These are phyloP conservation scores for Somion occarium DNA, from an alignment of 1,284 basidiomycete genomes.

Conservation along the genomic window DNA sequence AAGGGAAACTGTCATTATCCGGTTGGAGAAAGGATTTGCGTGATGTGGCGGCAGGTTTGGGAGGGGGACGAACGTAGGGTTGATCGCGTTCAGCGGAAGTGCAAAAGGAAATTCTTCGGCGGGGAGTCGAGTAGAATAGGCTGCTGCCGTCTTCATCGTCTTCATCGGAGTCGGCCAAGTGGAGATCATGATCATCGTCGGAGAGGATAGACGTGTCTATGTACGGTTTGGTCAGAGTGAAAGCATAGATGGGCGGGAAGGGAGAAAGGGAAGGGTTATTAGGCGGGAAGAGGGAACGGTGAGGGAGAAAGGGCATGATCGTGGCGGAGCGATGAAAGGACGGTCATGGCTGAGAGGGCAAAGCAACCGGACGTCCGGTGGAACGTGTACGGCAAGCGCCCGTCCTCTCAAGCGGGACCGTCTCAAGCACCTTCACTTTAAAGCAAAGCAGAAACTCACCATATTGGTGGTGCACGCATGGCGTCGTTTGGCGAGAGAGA, in stretches of 20 bases:
- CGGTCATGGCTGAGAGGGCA: too few relatives aligned
- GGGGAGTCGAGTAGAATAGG: constrained; percentile 14
- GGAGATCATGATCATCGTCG: not conserved
- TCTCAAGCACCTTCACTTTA: not conserved
- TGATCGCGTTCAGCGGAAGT: constrained; percentile 26
- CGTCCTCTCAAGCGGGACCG: not conserved
- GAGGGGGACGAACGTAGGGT: constrained; percentile 18
- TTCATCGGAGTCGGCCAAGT: not conserved
- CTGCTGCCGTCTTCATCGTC: constrained; percentile 1
- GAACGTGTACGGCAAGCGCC: not conserved
- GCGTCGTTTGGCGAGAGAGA: not conserved
- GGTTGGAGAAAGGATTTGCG: not conserved
- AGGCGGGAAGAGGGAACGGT: too few relatives aligned
- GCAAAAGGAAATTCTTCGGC: constrained; percentile 27
- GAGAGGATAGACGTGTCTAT: not conserved
- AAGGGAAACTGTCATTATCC: not conserved
- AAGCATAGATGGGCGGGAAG: not conserved
- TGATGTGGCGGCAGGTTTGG: not conserved
- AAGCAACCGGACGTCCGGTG: not conserved
- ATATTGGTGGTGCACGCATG: not conserved
- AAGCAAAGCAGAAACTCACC: not conserved
- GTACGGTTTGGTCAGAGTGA: not conserved
- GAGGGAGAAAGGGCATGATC: too few relatives aligned
- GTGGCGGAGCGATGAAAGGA: too few relatives aligned
- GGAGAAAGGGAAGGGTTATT: not conserved